Percentiles rank a stretch among this genome's conserved stretches.
Conservation (phyloP, 2,329 filamentous ascomycete species). For the Fusarium setosum region DNA sequence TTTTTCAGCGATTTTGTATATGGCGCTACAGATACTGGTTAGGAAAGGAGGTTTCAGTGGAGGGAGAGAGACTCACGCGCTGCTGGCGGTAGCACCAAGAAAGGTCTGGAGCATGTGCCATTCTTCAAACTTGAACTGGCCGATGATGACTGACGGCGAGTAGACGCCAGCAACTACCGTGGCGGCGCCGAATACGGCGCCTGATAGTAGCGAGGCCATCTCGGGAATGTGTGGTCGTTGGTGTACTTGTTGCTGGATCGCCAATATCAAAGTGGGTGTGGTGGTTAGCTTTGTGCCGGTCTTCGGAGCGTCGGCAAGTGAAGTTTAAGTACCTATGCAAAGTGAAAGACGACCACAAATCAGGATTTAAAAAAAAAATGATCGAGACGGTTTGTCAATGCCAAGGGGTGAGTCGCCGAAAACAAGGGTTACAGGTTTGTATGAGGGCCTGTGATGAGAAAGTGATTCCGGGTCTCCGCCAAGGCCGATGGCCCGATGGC, state of each 20-base stretch:
- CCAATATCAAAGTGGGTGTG: neutral
- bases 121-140: constrained; percentile 69
- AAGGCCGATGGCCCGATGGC: neutral
- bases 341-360: constrained; percentile 16
- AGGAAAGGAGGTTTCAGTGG: neutral
- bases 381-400: too few relatives aligned
- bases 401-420: neutral
- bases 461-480: neutral
- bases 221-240: neutral
- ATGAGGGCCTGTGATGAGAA: neutral
- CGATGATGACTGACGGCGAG: constrained; percentile 67
- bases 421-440: neutral
- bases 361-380: neutral
- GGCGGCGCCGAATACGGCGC: constrained; percentile 71
- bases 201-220: constrained; percentile 56
- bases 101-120: constrained; percentile 76
- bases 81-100: constrained; percentile 70
- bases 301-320: constrained; percentile 16
- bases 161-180: constrained; percentile 70
- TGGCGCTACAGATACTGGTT: constrained; percentile 46
- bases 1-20: constrained; percentile 59
- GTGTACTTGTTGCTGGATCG: neutral
- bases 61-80: constrained; percentile 61
- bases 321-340: neutral
- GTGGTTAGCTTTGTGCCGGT: constrained; percentile 6